phyloP scores from a whole-genome alignment of 2,329 filamentous ascomycete species.

The Calonectria fujianensis region DNA sequence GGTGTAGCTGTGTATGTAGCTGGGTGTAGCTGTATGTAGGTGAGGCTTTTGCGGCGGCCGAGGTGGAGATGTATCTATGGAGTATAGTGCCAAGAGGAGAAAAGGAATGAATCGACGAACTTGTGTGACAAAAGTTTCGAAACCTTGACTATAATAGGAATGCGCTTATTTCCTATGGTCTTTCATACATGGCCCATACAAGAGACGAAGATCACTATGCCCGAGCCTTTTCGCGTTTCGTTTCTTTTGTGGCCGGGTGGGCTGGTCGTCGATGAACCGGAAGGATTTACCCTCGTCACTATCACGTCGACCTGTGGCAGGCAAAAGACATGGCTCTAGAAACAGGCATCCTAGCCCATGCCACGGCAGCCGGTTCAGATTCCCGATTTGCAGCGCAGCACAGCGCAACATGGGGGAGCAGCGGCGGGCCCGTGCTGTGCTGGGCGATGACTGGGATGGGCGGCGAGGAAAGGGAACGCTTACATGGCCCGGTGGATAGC shows the following conservation, averaged over 20 bases:
- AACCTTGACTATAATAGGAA: constrained; percentile 16
- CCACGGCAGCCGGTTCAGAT: constrained; percentile 30
- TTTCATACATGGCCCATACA: not conserved
- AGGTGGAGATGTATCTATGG: constrained; percentile 28
- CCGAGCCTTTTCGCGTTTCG: not conserved
- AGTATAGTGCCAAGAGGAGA: constrained; percentile 10
- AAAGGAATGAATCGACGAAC: constrained; percentile 11
- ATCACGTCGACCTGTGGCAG: constrained; percentile 12
- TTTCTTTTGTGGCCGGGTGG: not conserved
- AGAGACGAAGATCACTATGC: constrained; percentile 12
- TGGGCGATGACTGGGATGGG: constrained; percentile 12
- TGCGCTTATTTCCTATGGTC: not conserved
- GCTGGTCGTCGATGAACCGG: not conserved
- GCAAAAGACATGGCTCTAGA: constrained; percentile 17
- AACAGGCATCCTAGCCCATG: constrained; percentile 27
- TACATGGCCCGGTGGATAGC: not conserved
- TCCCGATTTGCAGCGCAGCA: constrained; percentile 31
- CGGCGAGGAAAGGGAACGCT: not conserved
- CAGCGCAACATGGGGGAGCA: constrained; percentile 22
- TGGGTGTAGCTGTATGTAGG: not conserved
- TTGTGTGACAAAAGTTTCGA: not conserved
- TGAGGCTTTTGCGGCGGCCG: not conserved
- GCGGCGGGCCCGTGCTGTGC: constrained; percentile 20
- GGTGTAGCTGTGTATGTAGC: constrained; percentile 3
- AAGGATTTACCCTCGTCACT: constrained; percentile 21